Percentiles rank a stretch among this genome's conserved stretches.
These are phyloP conservation scores for Rhododendron mucronatum DNA, from an alignment of 148 eudicot species.

Conservation along the genomic window DNA sequence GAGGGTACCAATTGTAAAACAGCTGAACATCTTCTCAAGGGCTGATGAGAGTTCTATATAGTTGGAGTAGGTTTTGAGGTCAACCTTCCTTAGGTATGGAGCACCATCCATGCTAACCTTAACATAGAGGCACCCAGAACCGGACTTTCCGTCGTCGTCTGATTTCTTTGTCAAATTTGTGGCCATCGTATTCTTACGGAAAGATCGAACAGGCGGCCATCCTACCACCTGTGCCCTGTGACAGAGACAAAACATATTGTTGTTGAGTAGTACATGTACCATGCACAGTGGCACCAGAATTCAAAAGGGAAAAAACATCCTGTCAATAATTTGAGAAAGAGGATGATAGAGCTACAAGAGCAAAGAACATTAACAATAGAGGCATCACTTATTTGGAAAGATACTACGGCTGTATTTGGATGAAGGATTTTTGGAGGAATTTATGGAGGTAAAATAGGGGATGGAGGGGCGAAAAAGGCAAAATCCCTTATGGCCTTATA, in stretches of 20 bases:
- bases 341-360: background rate
- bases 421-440: background rate
- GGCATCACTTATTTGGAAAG: background rate
- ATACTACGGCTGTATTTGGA: background rate
- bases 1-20: constrained; percentile 44
- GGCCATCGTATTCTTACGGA: constrained; percentile 75
- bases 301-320: background rate
- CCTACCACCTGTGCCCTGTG: constrained; percentile 84
- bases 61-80: constrained; percentile 60
- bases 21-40: constrained; percentile 59
- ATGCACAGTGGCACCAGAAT: background rate
- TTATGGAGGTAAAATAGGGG: background rate
- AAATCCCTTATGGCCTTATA: too few species aligned
- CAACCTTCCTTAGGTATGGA: constrained; percentile 86
- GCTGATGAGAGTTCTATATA: constrained; percentile 52
- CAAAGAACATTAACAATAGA: background rate
- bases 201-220: constrained; percentile 91
- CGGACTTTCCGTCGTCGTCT: constrained; percentile 26
- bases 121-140: constrained; percentile 33
- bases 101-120: constrained; percentile 78
- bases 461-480: background rate
- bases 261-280: background rate
- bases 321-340: background rate
- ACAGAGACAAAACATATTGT: background rate
- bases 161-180: constrained; percentile 30